phyloP scores from a whole-genome alignment of 2,329 filamentous ascomycete genomes.

The Calonectria honghensis region DNA sequence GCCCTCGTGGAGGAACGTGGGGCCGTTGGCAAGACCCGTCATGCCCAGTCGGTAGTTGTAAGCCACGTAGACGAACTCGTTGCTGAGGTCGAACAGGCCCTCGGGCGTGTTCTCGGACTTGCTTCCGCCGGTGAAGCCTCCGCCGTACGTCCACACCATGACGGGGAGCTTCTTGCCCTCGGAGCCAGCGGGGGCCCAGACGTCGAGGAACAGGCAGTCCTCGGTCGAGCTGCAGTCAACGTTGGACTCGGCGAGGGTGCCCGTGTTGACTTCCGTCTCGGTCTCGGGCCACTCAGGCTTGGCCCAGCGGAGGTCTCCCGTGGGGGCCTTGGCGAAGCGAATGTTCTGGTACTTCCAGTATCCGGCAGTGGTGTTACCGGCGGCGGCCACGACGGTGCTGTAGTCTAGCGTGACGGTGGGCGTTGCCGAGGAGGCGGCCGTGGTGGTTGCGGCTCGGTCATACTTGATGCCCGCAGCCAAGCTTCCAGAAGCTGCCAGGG shows the following conservation, averaged over 20 bases:
- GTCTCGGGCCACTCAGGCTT: conserved; percentile 27
- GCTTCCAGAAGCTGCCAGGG: conserved; percentile 28
- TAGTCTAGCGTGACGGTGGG: conserved; percentile 28
- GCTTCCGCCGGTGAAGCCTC: conserved; percentile 34
- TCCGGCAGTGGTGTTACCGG: conserved; percentile 27
- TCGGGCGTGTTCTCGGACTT: conserved; percentile 37
- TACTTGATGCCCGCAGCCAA: conserved; percentile 26
- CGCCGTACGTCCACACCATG: conserved; percentile 32
- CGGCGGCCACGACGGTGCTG: conserved; percentile 24
- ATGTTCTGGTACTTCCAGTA: conserved; percentile 37
- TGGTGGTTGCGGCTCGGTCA: conserved; percentile 16
- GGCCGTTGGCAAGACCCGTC: conserved; percentile 32
- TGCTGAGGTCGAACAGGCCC: conserved; percentile 32
- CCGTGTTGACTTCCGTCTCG: conserved; percentile 23
- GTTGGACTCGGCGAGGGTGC: conserved; percentile 23
- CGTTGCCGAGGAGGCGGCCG: conserved; percentile 10
- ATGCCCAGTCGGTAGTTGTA: conserved; percentile 36
- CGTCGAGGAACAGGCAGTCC: conserved; percentile 31
- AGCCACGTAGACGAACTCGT: conserved; percentile 28
- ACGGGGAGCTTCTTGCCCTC: conserved; percentile 29
- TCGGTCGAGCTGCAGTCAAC: conserved; percentile 32
- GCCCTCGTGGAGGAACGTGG: conserved; percentile 31
- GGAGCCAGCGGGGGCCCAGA: conserved; percentile 25
- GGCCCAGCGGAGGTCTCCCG: conserved; percentile 27
- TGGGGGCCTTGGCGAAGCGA: conserved; percentile 31